Percentiles rank a stretch among this genome's conserved stretches.
These are phyloP conservation scores for Dactylella cylindrospora DNA, from an alignment of 2,329 filamentous ascomycete genomes.

Conservation along the genomic window DNA sequence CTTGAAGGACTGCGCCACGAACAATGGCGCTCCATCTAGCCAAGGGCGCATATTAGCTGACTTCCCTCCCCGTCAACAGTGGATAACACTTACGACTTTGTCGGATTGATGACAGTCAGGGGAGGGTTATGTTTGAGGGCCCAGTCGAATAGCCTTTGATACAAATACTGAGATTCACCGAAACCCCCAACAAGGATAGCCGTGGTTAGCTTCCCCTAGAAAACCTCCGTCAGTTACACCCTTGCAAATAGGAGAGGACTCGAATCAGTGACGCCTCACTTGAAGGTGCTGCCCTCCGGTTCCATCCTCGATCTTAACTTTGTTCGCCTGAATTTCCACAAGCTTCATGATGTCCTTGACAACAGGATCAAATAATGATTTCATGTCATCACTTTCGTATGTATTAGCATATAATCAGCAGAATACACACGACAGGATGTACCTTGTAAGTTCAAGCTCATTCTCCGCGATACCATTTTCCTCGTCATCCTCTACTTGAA, in stretches of 20 bases:
- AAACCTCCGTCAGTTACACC: no score
- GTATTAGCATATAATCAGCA: background rate
- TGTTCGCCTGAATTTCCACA: constrained; percentile 18
- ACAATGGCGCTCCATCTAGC: constrained; percentile 23
- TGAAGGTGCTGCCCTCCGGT: background rate
- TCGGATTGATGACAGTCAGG: constrained; percentile 14
- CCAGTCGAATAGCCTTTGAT: constrained; percentile 12
- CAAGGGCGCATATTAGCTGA: no score
- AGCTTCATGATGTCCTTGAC: constrained; percentile 39
- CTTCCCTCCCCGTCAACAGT: no score
- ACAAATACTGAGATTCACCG: constrained; percentile 18
- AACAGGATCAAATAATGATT: constrained; percentile 40
- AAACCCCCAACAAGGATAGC: constrained; percentile 24
- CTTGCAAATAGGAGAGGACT: background rate
- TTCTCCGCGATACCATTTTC: constrained; percentile 7
- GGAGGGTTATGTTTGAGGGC: background rate
- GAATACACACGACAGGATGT: background rate
- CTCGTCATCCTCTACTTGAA: constrained; percentile 12
- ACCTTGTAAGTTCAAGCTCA: constrained; percentile 18
- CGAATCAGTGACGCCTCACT: background rate
- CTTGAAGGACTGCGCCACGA: constrained; percentile 18
- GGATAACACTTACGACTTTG: constrained; percentile 17
- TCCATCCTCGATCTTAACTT: constrained; percentile 7
- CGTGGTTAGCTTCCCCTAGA: constrained; percentile 13
- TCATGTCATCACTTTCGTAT: constrained; percentile 27